These are phyloP conservation scores for Magnaporthiopsis incrustans DNA, from an alignment of 2,329 filamentous ascomycete species.

Conservation along the genomic window DNA sequence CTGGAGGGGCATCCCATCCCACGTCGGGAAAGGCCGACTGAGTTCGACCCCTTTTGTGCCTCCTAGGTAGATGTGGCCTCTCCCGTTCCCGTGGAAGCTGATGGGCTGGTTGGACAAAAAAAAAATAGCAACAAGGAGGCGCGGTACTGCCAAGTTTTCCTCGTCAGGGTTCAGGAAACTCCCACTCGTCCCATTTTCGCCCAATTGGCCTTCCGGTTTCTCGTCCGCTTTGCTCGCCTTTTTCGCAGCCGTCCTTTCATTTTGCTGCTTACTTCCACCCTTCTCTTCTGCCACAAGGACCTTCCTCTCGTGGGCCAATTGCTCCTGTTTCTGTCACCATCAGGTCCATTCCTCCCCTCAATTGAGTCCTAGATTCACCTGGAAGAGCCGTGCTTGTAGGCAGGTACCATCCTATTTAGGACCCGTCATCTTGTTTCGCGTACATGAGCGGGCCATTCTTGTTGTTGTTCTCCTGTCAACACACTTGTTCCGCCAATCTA, in stretches of 20 bases:
- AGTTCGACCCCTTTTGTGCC: not conserved
- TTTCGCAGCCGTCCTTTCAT: too few relatives aligned
- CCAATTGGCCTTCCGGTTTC: too few relatives aligned
- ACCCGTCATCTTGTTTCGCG: not conserved
- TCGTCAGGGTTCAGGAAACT: too few relatives aligned
- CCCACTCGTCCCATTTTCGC: too few relatives aligned
- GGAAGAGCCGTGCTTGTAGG: not conserved
- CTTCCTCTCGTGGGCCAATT: not conserved
- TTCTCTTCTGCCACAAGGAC: not conserved
- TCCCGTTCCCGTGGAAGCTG: too few relatives aligned
- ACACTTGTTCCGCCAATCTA: too few relatives aligned
- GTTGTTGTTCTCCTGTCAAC: too few relatives aligned
- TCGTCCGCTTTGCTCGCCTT: too few relatives aligned
- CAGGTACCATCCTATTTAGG: too few relatives aligned
- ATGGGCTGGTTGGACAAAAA: not conserved
- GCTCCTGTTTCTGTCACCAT: not conserved
- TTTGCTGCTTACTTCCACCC: not conserved
- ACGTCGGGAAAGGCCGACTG: not conserved
- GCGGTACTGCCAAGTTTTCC: too few relatives aligned
- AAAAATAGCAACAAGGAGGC: not conserved
- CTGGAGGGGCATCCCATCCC: conserved; percentile 9
- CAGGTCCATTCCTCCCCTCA: not conserved
- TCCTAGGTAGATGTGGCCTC: not conserved
- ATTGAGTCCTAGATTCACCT: not conserved
- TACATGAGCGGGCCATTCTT: too few relatives aligned